phyloP scores from a whole-genome alignment of 2,329 filamentous ascomycete genomes.

The Aspergillus pseudotamarii region DNA sequence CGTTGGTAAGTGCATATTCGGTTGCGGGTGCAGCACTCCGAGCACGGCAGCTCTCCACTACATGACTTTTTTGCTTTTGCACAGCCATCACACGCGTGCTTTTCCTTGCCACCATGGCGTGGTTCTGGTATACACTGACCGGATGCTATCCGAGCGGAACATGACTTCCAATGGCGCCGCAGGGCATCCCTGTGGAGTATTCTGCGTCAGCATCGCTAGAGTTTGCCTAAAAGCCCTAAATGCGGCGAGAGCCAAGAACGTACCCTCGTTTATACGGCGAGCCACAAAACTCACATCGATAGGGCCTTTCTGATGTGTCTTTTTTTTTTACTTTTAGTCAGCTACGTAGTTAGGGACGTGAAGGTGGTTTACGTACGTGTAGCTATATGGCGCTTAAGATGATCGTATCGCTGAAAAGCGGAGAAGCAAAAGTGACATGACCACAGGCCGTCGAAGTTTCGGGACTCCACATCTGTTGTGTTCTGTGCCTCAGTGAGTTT shows the following conservation, averaged over 20 bases:
- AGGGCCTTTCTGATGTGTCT: conserved; percentile 25
- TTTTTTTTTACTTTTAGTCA: conserved; percentile 11
- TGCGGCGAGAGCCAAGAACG: conserved; percentile 8
- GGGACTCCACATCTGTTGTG: not conserved
- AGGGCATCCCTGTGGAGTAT: conserved; percentile 25
- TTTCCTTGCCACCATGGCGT: conserved; percentile 29
- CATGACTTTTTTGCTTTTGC: conserved; percentile 32
- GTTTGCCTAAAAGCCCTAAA: not conserved
- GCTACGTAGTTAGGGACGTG: not conserved
- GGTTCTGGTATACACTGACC: conserved; percentile 26
- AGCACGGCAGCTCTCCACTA: conserved; percentile 25
- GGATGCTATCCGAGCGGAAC: conserved; percentile 23
- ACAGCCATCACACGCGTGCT: conserved; percentile 34
- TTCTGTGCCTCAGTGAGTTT: not conserved
- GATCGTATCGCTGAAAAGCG: conserved; percentile 29
- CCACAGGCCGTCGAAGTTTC: conserved; percentile 17
- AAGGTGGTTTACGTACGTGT: conserved; percentile 24
- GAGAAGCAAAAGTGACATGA: conserved; percentile 29
- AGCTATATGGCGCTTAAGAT: conserved; percentile 28
- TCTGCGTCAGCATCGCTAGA: conserved; percentile 2
- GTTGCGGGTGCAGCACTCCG: conserved; percentile 25
- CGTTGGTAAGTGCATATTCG: conserved; percentile 28
- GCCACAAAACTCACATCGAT: conserved; percentile 29
- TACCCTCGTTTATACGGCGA: conserved; percentile 31
- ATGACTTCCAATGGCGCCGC: conserved; percentile 33